These are phyloP conservation scores for Tolypocladium nubicola DNA, from an alignment of 2,329 filamentous ascomycete genomes.

Conservation along the genomic window DNA sequence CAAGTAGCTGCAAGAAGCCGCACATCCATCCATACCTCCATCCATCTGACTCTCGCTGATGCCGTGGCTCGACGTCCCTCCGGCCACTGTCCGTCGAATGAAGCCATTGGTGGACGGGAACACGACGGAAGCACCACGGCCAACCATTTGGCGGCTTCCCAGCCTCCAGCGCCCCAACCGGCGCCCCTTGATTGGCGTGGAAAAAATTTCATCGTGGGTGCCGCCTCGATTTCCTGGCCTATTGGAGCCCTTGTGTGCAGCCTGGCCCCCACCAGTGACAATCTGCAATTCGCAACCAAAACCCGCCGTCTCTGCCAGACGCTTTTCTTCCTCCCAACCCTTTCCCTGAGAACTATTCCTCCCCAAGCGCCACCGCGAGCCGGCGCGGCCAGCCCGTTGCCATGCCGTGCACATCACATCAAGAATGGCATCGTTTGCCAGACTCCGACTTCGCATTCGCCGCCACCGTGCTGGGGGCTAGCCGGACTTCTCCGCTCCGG, in stretches of 20 bases:
- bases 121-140: not conserved
- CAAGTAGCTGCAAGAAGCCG: not conserved
- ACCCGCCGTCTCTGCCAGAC: not conserved
- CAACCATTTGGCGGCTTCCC: not conserved
- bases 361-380: not conserved
- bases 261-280: conserved; percentile 1
- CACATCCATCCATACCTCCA: no score
- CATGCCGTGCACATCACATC: not conserved
- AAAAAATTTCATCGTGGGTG: not conserved
- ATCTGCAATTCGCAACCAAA: conserved; percentile 1
- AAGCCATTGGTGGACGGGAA: no score
- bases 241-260: not conserved
- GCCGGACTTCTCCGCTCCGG: not conserved
- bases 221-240: not conserved
- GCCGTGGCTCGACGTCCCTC: not conserved
- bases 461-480: not conserved
- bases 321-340: not conserved
- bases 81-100: no score
- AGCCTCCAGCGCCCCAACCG: not conserved
- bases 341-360: not conserved
- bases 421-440: not conserved
- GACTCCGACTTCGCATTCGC: not conserved
- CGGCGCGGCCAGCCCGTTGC: not conserved
- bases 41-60: not conserved
- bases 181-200: not conserved